These are phyloP conservation scores for Centella asiatica DNA, from an alignment of 129 eudicot species.

Conservation along the genomic window DNA sequence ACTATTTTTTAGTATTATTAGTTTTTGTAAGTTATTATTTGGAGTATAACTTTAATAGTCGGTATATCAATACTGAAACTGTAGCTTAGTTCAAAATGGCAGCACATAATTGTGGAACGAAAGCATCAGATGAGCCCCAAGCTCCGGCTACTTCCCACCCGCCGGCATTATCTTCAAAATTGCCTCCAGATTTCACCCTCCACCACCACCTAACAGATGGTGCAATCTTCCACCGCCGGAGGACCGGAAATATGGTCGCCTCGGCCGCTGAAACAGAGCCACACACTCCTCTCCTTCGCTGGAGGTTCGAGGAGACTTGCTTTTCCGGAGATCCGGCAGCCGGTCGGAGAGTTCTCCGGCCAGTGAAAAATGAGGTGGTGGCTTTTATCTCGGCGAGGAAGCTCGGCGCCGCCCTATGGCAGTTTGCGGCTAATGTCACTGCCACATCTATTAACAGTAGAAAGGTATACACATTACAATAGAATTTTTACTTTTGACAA, in stretches of 20 bases:
- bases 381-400: background rate
- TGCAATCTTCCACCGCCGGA: background rate
- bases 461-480: background rate
- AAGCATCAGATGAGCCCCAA: too few species aligned
- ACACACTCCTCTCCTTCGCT: background rate
- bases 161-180: too few species aligned
- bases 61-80: too few species aligned
- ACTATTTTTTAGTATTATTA: too few species aligned
- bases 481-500: background rate
- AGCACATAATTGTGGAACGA: too few species aligned
- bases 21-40: too few species aligned
- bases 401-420: constrained; percentile 2
- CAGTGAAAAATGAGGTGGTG: background rate
- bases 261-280: background rate
- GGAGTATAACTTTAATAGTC: too few species aligned
- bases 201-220: too few species aligned
- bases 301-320: background rate
- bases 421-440: background rate
- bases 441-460: background rate
- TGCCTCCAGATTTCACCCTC: too few species aligned
- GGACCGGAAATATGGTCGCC: background rate
- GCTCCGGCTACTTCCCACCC: too few species aligned
- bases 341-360: background rate
- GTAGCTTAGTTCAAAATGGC: too few species aligned
- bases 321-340: background rate